Percentiles rank a stretch among this genome's conserved stretches.
phyloP scores from a whole-genome alignment of 495 filamentous ascomycete species.

The Articulospora tetracladia region DNA sequence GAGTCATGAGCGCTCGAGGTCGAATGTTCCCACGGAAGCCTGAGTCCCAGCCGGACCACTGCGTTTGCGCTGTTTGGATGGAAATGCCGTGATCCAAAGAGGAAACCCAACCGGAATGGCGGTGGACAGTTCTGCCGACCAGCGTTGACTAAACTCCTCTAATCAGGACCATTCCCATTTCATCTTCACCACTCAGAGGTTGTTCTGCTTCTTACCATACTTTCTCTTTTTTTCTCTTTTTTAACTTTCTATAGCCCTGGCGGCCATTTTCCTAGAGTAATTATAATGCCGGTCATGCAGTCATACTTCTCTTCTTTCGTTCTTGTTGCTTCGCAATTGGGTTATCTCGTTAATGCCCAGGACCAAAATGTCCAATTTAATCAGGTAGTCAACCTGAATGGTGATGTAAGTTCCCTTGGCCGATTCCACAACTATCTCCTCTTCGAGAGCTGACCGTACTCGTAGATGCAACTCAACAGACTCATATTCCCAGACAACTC shows the following conservation, averaged over 20 bases:
- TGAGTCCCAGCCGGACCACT: too few relatives aligned
- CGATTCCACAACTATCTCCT: not conserved
- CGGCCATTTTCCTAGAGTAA: conserved; percentile 9
- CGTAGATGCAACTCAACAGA: conserved; percentile 25
- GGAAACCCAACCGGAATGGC: too few relatives aligned
- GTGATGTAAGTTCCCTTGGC: conserved; percentile 23
- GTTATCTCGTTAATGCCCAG: conserved; percentile 5
- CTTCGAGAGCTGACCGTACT: not conserved
- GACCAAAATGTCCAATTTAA: conserved; percentile 24
- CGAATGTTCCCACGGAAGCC: too few relatives aligned
- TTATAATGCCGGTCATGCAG: conserved; percentile 12
- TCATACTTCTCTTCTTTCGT: conserved; percentile 1
- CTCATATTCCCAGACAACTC: conserved; percentile 25
- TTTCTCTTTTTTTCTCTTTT: conserved; percentile 6
- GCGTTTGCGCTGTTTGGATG: too few relatives aligned
- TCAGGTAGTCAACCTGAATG: conserved; percentile 31
- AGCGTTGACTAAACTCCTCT: not conserved
- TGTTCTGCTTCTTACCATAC: not conserved
- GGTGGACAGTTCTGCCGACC: too few relatives aligned
- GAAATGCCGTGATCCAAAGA: too few relatives aligned
- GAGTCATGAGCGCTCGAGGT: too few relatives aligned
- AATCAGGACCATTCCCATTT: not conserved
- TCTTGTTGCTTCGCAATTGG: conserved; percentile 7
- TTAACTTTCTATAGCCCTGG: conserved; percentile 9
- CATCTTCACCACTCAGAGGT: not conserved